Percentiles rank a stretch among this genome's conserved stretches.
phyloP scores from a whole-genome alignment of 768 basidiomycete species.

The Mycena vitilis region DNA sequence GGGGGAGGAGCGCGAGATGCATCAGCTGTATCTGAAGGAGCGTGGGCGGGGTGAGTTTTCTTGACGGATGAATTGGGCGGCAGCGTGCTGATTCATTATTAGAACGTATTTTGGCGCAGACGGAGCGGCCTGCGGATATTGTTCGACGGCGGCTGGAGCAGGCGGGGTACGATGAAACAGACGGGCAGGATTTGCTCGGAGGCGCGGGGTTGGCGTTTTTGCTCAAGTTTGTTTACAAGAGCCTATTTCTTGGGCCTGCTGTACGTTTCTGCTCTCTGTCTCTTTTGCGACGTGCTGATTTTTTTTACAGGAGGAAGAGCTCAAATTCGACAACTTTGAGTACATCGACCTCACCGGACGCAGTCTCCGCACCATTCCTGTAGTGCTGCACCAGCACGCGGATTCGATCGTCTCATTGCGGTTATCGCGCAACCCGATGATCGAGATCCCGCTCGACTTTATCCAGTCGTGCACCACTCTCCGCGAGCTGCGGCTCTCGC shows the following conservation, averaged over 20 bases:
- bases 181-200: conserved; percentile 81
- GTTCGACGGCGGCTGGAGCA: conserved; percentile 86
- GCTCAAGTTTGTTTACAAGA: conserved; percentile 91
- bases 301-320: conserved; percentile 73
- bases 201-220: conserved; percentile 84
- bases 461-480: conserved; percentile 88
- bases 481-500: conserved; percentile 85
- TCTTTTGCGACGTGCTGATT: background rate
- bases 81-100: conserved; percentile 18
- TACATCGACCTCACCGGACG: conserved; percentile 85
- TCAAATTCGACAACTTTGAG: conserved; percentile 77
- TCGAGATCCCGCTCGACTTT: conserved; percentile 97
- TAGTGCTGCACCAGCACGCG: conserved; percentile 86
- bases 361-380: conserved; percentile 88
- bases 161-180: conserved; percentile 87
- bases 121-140: conserved; percentile 88
- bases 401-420: conserved; percentile 86
- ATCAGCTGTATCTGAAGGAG: conserved; percentile 81
- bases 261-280: conserved; percentile 52
- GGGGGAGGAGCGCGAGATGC: conserved; percentile 60
- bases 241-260: conserved; percentile 70
- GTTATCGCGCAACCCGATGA: conserved; percentile 93
- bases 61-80: background rate
- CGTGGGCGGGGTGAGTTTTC: conserved; percentile 72
- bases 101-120: conserved; percentile 87